Conservation (phyloP, 257 asterid species). For the Eustoma russellianum region DNA sequence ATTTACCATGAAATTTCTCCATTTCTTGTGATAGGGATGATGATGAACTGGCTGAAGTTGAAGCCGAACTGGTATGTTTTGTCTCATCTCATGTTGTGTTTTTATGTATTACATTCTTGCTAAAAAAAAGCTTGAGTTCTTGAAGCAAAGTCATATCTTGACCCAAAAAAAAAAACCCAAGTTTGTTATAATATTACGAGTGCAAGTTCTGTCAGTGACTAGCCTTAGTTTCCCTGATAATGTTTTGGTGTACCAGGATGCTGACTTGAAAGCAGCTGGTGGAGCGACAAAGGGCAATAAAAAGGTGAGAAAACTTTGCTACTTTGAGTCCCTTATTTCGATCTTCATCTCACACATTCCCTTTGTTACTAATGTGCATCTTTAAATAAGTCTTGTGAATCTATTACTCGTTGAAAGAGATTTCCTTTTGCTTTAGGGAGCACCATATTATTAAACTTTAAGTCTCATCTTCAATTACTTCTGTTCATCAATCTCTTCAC, state of each 20-base stretch:
- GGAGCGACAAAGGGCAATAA: constrained; percentile 44
- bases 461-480: too few relatives aligned
- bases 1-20: constrained; percentile 1
- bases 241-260: constrained; percentile 43
- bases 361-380: too few relatives aligned
- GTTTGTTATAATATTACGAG: too few relatives aligned
- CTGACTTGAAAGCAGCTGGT: constrained; percentile 55
- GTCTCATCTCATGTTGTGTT: neutral
- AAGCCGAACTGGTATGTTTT: constrained; percentile 72
- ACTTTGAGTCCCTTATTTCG: too few relatives aligned
- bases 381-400: too few relatives aligned
- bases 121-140: neutral
- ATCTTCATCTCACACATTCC: too few relatives aligned
- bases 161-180: too few relatives aligned
- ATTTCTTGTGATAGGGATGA: constrained; percentile 44
- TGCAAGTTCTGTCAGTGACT: neutral
- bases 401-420: too few relatives aligned
- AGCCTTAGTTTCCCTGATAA: constrained; percentile 17
- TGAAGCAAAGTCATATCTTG: too few relatives aligned
- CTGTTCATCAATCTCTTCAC: too few relatives aligned
- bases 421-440: too few relatives aligned
- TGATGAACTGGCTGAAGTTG: constrained; percentile 87
- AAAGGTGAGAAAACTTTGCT: constrained; percentile 4
- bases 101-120: neutral
- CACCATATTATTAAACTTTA: too few relatives aligned